phyloP scores from a whole-genome alignment of 2,329 filamentous ascomycete species.

The Rugonectria rugulosa region DNA sequence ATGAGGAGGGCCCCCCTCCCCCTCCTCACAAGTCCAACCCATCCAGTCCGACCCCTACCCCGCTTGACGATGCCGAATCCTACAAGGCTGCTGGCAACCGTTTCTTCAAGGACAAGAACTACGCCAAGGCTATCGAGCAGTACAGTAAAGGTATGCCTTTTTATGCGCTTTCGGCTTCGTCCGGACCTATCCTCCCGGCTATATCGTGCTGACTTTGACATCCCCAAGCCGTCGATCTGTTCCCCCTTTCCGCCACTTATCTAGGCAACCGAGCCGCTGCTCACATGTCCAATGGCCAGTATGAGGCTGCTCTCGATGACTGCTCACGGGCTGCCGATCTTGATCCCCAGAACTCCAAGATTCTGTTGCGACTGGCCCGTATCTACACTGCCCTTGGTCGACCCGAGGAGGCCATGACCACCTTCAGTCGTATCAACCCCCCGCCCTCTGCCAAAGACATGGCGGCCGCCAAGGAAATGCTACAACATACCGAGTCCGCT shows the following conservation, averaged over 20 bases:
- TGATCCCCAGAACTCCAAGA: constrained; percentile 87
- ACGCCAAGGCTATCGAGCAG: constrained; percentile 84
- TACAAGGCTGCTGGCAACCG: constrained; percentile 96
- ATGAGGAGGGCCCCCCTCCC: constrained; percentile 65
- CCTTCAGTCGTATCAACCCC: constrained; percentile 82
- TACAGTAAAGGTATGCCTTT: constrained; percentile 84
- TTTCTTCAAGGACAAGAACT: constrained; percentile 95
- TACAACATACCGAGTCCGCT: constrained; percentile 80
- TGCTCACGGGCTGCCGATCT: constrained; percentile 82
- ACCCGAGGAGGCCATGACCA: constrained; percentile 84
- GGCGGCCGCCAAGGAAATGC: constrained; percentile 84
- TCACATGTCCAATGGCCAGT: constrained; percentile 87
- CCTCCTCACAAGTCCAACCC: constrained; percentile 75
- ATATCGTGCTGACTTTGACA: constrained; percentile 28
- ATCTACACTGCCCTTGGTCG: constrained; percentile 89
- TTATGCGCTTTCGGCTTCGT: neutral
- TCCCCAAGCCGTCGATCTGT: constrained; percentile 79
- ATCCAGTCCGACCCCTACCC: constrained; percentile 62
- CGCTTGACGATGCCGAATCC: constrained; percentile 80
- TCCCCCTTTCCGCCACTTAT: constrained; percentile 87
- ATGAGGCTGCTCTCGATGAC: constrained; percentile 82
- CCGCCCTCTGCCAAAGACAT: constrained; percentile 85
- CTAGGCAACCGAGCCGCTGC: constrained; percentile 95
- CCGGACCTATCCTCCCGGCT: constrained; percentile 4
- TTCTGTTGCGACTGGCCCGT: constrained; percentile 84